phyloP scores from a whole-genome alignment of 23 red algal genomes.

The Gracilariopsis chorda region DNA sequence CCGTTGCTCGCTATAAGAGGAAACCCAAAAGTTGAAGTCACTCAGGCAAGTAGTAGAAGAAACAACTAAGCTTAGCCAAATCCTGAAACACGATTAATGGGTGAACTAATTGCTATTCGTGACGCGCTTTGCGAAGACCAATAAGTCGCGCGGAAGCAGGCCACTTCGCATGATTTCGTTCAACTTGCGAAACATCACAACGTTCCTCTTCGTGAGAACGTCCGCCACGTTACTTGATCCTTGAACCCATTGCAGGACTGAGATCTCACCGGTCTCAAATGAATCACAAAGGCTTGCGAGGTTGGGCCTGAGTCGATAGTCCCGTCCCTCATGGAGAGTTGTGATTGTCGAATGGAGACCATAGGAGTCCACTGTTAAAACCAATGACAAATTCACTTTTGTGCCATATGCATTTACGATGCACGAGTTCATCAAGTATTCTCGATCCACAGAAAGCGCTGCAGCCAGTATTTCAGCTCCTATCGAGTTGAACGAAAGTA shows the following conservation, averaged over 20 bases:
- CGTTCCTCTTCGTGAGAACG: background rate
- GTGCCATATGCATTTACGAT: background rate
- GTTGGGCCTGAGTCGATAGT: background rate
- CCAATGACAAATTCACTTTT: background rate
- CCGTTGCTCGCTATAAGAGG: too few species aligned
- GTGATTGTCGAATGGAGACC: constrained; percentile 2
- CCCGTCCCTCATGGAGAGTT: constrained; percentile 3
- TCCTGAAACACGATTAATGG: too few species aligned
- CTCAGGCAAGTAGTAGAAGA: too few species aligned
- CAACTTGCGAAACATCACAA: background rate
- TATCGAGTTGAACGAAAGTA: constrained; percentile 1
- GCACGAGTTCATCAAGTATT: background rate
- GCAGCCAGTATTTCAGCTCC: background rate
- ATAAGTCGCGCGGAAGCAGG: too few species aligned
- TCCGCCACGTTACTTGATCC: background rate
- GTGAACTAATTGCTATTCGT: too few species aligned
- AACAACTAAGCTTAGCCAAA: too few species aligned
- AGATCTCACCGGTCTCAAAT: background rate
- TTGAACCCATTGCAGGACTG: background rate
- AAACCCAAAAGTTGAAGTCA: too few species aligned
- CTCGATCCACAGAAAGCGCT: background rate
- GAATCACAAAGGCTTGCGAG: background rate
- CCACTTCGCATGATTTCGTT: background rate
- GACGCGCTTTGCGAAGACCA: too few species aligned
- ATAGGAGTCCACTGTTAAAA: background rate